A percentile compares a stretch with the other conserved stretches of the same genome.
phyloP scores from a whole-genome alignment of 495 filamentous ascomycete genomes.

The Penicillium lividum region DNA sequence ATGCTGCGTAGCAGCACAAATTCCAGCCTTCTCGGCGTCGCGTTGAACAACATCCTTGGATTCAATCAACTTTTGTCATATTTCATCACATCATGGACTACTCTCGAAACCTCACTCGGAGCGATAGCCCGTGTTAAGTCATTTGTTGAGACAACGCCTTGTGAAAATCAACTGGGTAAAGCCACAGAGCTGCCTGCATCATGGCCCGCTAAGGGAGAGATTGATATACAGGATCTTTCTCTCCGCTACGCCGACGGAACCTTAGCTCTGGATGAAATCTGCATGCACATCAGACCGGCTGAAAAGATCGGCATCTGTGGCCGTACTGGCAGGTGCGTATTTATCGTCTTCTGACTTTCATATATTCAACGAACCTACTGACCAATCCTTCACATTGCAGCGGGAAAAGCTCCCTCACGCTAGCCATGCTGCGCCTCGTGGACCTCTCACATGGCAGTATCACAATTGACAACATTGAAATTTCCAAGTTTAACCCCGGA shows the following conservation, averaged over 20 bases:
- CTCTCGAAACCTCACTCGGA: constrained; percentile 32
- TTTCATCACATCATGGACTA: neutral
- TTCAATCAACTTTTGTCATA: neutral
- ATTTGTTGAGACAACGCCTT: neutral
- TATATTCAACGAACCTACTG: too few relatives aligned
- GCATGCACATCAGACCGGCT: neutral
- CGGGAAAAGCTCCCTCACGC: too few relatives aligned
- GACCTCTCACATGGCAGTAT: too few relatives aligned
- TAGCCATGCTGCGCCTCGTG: too few relatives aligned
- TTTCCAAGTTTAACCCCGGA: too few relatives aligned
- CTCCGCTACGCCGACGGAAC: too few relatives aligned
- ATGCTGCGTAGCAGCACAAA: too few relatives aligned
- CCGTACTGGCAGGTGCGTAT: constrained; percentile 1
- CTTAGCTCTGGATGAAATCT: neutral
- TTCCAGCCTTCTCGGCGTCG: neutral
- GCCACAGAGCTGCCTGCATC: constrained; percentile 29
- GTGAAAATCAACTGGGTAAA: neutral
- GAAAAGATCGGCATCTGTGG: constrained; percentile 6
- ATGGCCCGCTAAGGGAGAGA: neutral
- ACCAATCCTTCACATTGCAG: too few relatives aligned
- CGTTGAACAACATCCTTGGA: neutral
- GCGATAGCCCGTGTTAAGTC: constrained; percentile 14
- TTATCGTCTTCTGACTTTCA: too few relatives aligned
- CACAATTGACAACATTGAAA: too few relatives aligned
- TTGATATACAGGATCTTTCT: too few relatives aligned